Base-by-base conservation (phyloP, 768 basidiomycete species). In the Rhizopogon sp. region DNA sequence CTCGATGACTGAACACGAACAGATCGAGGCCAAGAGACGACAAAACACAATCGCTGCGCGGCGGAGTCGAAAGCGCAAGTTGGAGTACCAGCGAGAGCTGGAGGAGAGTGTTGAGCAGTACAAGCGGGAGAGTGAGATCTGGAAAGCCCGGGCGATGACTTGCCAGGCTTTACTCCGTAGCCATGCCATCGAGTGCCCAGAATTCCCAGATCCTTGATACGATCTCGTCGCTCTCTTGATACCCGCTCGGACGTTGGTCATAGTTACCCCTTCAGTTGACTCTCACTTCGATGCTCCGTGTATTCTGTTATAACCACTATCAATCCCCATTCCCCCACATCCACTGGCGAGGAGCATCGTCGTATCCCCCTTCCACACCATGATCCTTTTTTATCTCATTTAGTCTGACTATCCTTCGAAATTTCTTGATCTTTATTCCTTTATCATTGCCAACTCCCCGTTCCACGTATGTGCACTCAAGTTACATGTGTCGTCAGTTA, bases 1-100 rank as follows among this genome's bases (percentile, higher is more conserved):
- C 11, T 73, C 78, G 0, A 70, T 77, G 2, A 76, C 79, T 1
- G 82, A 83, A 61, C 73, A 82, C 62, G 82, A 87, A 64, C 84
- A 85, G 60, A 88, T 89, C 59, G 86, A 84, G 62, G 79, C 79
- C 42, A 93, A 93, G 75, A 82, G 93, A 31, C 78, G 85, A 8
- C 84, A 86, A 71, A 96, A 96, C 61, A 93, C 93, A 2, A 70
- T 93, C 5, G 92, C 93, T 0, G 93, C 93, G 6, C 81, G 93
- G 2, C 80, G 87, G 31, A 87, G 84, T 64, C 79, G 93, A 17
- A 81, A 80, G 74, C 79, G 88, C 55, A 93, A 90, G 75, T 68
- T 84, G 40, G 79, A 82, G 64, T 82, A 92, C 59, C 79, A 86
- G 60, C 76, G 80, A 52, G 76, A 80, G 54, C 73, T 94, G 47